Base-by-base conservation (phyloP, 352 stramenopile species). In the Phytophthora cactorum region DNA sequence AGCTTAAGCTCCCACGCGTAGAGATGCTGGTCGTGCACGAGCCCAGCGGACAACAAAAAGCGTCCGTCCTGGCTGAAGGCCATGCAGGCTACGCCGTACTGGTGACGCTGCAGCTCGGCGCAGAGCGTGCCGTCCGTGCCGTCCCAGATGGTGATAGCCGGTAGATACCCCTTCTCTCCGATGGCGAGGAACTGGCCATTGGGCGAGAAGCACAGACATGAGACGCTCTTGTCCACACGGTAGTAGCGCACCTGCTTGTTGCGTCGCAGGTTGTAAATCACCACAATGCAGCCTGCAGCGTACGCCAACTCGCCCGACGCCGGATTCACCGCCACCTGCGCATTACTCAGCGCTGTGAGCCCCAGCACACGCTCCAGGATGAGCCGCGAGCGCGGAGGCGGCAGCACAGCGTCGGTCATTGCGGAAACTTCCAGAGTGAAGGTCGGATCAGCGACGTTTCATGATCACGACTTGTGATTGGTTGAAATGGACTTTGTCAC, bases 161-260 rank as follows among this genome's bases (percentile, higher is more conserved):
- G 88, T 12, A 85, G 28, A 63, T 94, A 91, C 0, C 90, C 89
- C 74, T 91, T 91, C 72, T 97, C 88, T n/a, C 89, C 89, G 34
- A 97, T 95, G 5, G 89, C 90, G 4, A 97, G 72, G 66, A 84
- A 95, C 57, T 91, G 86, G 7, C 90, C 90, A 29, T 81, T 94
- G 28, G 78, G 81, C 43, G 90, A 96, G 72, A 96, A 97, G 58
- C 77, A 82, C 22, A 96, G 61, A 51, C 88, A 91, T 31, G 85
- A 68, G n/a, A 97, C 89, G 17, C 63, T 72, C 54, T 96, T 96
- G 65, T 95, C 88, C 2, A 95, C 88, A 46, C 88, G 89, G 69
- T 96, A 96, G 73, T 96, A 97, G 3, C 87, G 81, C 61, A 93
- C 82, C 45, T 97, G 90, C 44, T 94, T 95, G 71, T 96, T 90